A percentile compares a stretch with the other conserved stretches of the same genome.
Conservation (phyloP, 1,284 basidiomycete genomes). For the Phellopilus nigrolimitatus region DNA sequence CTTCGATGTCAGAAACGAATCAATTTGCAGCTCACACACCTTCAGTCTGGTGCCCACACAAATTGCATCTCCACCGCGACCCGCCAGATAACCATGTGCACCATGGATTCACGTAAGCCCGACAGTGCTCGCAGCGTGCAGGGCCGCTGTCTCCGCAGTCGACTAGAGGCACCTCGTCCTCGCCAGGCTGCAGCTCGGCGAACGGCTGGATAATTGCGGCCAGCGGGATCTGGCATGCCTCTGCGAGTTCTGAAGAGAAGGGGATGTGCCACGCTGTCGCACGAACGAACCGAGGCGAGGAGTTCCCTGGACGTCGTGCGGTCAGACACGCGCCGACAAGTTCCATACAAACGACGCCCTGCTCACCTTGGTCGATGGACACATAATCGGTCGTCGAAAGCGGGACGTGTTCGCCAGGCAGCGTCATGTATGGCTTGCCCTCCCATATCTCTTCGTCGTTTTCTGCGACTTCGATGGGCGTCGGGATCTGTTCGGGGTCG, state of each 20-base stretch:
- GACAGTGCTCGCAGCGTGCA: slow-evolving; percentile 81
- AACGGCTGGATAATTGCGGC: slow-evolving; percentile 90
- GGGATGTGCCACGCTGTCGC: slow-evolving; percentile 74
- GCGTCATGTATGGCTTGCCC: slow-evolving; percentile 69
- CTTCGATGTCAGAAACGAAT: slow-evolving; percentile 5
- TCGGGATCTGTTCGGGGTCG: slow-evolving; percentile 89
- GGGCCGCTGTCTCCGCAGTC: slow-evolving; percentile 69
- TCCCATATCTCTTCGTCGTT: slow-evolving; percentile 84
- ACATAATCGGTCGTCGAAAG: slow-evolving; percentile 85
- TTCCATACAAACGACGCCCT: background rate
- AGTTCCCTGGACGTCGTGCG: slow-evolving; percentile 47
- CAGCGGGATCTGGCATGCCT: slow-evolving; percentile 82
- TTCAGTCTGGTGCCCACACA: slow-evolving; percentile 80
- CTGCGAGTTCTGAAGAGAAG: slow-evolving; percentile 73
- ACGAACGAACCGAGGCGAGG: slow-evolving; percentile 63
- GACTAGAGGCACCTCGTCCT: slow-evolving; percentile 80
- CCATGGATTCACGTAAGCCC: slow-evolving; percentile 96
- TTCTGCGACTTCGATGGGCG: slow-evolving; percentile 81
- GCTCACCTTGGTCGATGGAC: slow-evolving; percentile 87
- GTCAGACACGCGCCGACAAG: slow-evolving; percentile 5
- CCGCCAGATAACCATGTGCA: slow-evolving; percentile 85
- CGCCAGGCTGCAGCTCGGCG: slow-evolving; percentile 75
- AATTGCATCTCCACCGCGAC: slow-evolving; percentile 87
- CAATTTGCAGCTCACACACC: slow-evolving; percentile 46
- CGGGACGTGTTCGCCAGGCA: slow-evolving; percentile 75